Evolutionary conservation across 345 rosid genomes (phyloP).

Genomic region (Luvunga scandens): DNA sequence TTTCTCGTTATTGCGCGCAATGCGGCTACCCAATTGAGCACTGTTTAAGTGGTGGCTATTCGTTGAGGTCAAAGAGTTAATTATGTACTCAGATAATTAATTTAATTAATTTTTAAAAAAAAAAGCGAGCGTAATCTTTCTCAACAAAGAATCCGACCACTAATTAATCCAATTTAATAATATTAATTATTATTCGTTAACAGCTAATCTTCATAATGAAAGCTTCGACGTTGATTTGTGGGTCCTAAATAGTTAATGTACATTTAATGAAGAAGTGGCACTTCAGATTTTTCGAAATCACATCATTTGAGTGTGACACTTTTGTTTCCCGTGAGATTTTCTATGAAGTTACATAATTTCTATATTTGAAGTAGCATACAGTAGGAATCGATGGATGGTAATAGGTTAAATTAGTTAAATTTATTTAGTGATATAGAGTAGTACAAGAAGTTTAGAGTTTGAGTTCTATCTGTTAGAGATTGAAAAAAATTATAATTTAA

Average conservation of each 20-base stretch:
- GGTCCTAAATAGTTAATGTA: not conserved
- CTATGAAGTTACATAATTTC: too few species aligned
- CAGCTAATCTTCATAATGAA: not conserved
- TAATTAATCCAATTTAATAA: not conserved
- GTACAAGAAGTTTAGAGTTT: too few species aligned
- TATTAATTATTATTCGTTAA: not conserved
- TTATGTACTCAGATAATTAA: not conserved
- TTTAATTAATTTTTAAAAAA: too few species aligned
- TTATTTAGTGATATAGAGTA: too few species aligned
- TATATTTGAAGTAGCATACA: too few species aligned
- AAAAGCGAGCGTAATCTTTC: too few species aligned
- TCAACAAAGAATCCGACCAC: not conserved
- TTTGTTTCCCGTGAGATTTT: too few species aligned
- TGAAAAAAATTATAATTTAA: too few species aligned
- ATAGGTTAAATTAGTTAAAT: too few species aligned
- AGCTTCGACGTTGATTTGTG: not conserved
- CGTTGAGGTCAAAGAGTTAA: not conserved
- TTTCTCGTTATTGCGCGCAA: not conserved
- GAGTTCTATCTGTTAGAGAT: too few species aligned
- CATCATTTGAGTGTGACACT: not conserved
- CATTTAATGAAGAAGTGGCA: not conserved
- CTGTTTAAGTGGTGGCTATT: constrained; percentile 9
- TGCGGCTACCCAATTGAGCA: not conserved
- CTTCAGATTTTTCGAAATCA: not conserved
- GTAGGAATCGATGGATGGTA: too few species aligned